Conservation (phyloP, 192 early-diverging fungal species). For the Lunasporangiospora selenospora region DNA sequence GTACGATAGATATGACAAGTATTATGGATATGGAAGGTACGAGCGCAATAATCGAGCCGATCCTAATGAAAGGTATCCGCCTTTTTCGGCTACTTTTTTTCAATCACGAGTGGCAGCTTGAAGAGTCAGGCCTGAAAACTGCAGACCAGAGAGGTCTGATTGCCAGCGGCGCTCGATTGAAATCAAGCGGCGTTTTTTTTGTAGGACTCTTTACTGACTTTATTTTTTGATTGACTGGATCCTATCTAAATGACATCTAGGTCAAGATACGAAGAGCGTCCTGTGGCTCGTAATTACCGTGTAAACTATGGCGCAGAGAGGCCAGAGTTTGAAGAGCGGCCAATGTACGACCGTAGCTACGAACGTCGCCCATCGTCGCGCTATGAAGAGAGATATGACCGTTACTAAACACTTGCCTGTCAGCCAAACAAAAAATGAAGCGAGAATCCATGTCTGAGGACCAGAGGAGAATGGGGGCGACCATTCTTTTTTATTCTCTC, state of each 20-base stretch:
- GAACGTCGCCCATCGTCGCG: constrained; percentile 39
- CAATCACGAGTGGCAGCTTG: constrained; percentile 12
- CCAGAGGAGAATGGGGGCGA: too few relatives aligned
- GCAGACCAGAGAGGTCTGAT: not conserved
- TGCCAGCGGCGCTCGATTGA: constrained; percentile 18
- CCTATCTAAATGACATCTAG: not conserved
- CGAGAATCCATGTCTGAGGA: too few relatives aligned
- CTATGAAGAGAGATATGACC: constrained; percentile 47
- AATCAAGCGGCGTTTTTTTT: constrained; percentile 31
- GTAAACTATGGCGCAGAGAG: constrained; percentile 25
- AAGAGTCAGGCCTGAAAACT: not conserved
- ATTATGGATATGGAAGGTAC: too few relatives aligned
- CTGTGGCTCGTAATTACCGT: constrained; percentile 47
- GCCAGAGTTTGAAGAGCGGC: constrained; percentile 33
- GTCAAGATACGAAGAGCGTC: constrained; percentile 46
- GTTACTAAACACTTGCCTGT: too few relatives aligned
- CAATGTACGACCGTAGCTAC: constrained; percentile 18
- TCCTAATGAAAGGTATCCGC: constrained; percentile 31
- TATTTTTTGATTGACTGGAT: not conserved
- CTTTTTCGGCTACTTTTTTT: constrained; percentile 25
- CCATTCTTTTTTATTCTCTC: too few relatives aligned
- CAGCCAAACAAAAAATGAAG: too few relatives aligned
- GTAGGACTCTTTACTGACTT: not conserved
- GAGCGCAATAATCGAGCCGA: constrained; percentile 23
- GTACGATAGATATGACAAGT: too few relatives aligned